Evolutionary conservation across 225 moss, liverwort and hornwort genomes (phyloP).

Genomic region (Takakia lepidozioides): DNA sequence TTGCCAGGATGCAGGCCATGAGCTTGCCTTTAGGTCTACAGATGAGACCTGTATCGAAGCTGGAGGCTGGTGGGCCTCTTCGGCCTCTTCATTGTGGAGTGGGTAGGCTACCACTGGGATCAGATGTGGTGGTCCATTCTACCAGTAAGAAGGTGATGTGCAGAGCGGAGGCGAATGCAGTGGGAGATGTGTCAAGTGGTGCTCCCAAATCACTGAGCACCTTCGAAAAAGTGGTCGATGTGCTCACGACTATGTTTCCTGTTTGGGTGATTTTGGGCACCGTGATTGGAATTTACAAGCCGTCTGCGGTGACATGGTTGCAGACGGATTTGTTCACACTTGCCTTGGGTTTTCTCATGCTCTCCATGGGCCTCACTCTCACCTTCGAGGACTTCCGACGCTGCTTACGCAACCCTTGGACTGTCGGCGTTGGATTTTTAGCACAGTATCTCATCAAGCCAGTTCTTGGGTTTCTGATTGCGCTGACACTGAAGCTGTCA

Average conservation of each 20-base stretch:
- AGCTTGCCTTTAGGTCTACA: no score
- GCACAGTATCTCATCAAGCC: slow-evolving; percentile 93
- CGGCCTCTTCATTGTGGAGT: no score
- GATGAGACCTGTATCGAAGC: no score
- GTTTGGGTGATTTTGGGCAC: slow-evolving; percentile 97
- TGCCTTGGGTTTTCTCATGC: slow-evolving; percentile 79
- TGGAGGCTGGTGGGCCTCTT: no score
- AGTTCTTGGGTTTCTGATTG: slow-evolving; percentile 76
- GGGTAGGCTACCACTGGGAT: no score
- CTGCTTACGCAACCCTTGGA: slow-evolving; percentile 93
- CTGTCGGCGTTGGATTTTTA: slow-evolving; percentile 94
- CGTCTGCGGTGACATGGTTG: slow-evolving; percentile 92
- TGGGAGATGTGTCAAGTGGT: slow-evolving; percentile 24
- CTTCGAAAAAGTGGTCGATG: slow-evolving; percentile 92
- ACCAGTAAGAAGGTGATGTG: no score
- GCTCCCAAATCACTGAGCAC: slow-evolving; percentile 34
- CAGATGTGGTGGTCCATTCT: no score
- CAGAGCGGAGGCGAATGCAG: slow-evolving; percentile 50
- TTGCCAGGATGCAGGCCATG: no score
- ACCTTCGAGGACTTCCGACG: slow-evolving; percentile 86
- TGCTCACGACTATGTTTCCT: slow-evolving; percentile 96
- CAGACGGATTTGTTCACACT: slow-evolving; percentile 90
- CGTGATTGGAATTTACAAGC: slow-evolving; percentile 82
- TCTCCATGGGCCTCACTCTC: slow-evolving; percentile 96
- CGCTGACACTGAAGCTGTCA: slow-evolving; percentile 74